phyloP scores from a whole-genome alignment of 306 rosid species.

The Alnus rubra region DNA sequence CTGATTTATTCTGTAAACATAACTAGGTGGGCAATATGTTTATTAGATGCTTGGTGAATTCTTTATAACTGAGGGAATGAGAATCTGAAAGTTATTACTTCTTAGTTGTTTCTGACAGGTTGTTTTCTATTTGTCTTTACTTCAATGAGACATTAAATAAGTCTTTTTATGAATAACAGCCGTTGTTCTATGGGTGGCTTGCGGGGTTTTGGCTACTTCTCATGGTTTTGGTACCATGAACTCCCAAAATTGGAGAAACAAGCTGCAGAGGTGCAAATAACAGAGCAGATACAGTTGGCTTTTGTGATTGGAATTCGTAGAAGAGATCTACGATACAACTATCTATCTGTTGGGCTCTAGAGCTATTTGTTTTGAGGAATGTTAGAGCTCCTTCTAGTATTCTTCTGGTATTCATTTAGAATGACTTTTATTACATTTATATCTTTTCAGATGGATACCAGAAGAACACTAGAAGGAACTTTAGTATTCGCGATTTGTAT shows the following conservation, averaged over 20 bases:
- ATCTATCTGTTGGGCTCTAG: constrained; percentile 23
- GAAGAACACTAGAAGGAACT: too few species aligned
- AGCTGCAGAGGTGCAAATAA: constrained; percentile 28
- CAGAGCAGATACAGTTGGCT: background rate
- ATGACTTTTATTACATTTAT: too few species aligned
- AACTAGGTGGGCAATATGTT: constrained; percentile 1
- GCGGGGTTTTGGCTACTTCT: constrained; percentile 26
- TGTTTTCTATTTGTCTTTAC: constrained; percentile 23
- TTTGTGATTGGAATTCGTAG: constrained; percentile 24
- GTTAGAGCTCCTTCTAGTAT: too few species aligned
- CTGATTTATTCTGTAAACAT: background rate
- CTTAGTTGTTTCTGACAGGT: background rate
- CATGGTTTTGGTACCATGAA: constrained; percentile 48
- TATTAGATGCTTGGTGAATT: background rate
- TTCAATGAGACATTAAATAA: constrained; percentile 32
- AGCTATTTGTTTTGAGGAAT: constrained; percentile 21
- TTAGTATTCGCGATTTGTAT: too few species aligned
- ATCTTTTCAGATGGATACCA: too few species aligned
- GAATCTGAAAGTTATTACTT: background rate
- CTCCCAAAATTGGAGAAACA: constrained; percentile 25
- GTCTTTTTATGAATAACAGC: constrained; percentile 44
- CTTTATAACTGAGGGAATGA: background rate
- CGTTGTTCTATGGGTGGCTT: constrained; percentile 22
- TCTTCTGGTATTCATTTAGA: too few species aligned
- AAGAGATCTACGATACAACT: background rate